These are phyloP conservation scores for Zygosaccharomyces siamensis DNA, from an alignment of 805 yeast species.

Conservation along the genomic window DNA sequence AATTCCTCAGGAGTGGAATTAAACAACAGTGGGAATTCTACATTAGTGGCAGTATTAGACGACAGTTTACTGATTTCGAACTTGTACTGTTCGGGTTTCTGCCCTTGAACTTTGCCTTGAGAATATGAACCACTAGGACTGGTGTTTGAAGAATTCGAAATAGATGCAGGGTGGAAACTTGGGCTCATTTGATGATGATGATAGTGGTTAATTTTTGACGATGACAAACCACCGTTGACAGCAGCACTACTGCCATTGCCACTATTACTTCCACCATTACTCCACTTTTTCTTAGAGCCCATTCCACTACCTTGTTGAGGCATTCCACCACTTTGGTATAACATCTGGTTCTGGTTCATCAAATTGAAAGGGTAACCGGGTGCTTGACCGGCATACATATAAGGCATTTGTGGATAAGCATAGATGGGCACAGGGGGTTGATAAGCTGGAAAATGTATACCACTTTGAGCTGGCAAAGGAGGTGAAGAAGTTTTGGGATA, in stretches of 20 bases:
- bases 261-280: conserved; percentile 6
- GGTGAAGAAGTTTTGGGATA: conserved; percentile 34
- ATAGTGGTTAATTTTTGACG: conserved; percentile 15
- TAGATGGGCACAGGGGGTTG: conserved; percentile 31
- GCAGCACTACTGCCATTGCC: conserved; percentile 5
- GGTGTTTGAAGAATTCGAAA: conserved; percentile 4
- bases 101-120: conserved; percentile 4
- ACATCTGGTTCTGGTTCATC: conserved; percentile 30
- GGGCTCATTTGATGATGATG: conserved; percentile 17
- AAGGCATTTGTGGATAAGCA: conserved; percentile 28
- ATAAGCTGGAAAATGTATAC: conserved; percentile 29
- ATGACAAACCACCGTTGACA: conserved; percentile 8
- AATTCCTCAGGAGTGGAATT: conserved; percentile 32
- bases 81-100: conserved; percentile 24
- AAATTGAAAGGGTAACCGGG: conserved; percentile 27
- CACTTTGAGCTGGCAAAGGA: conserved; percentile 29
- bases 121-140: neutral
- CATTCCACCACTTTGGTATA: conserved; percentile 21
- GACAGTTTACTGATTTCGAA: conserved; percentile 25
- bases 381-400: conserved; percentile 27
- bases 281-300: conserved; percentile 29
- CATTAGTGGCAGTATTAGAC: conserved; percentile 6
- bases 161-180: conserved; percentile 11
- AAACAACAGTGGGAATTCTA: conserved; percentile 30
- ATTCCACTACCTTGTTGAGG: conserved; percentile 11